A percentile compares a stretch with the other conserved stretches of the same genome.
phyloP scores from a whole-genome alignment of 768 basidiomycete genomes.

The Phanerochaete carnosa region DNA sequence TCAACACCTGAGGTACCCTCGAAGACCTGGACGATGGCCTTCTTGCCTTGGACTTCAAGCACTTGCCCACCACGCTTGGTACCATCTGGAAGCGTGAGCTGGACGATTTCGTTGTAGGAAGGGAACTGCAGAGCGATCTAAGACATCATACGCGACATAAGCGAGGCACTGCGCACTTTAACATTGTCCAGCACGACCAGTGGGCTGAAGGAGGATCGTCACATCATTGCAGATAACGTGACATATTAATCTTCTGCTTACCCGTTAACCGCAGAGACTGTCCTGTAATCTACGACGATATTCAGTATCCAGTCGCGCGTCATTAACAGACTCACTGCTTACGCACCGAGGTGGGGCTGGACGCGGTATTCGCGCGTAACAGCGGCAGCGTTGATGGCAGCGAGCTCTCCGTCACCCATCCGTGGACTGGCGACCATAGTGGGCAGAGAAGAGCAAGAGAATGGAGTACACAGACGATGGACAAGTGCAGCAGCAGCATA shows the following conservation, averaged over 20 bases:
- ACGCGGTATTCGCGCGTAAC: slow-evolving; percentile 87
- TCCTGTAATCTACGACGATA: slow-evolving; percentile 75
- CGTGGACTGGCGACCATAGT: slow-evolving; percentile 49
- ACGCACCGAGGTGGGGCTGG: slow-evolving; percentile 79
- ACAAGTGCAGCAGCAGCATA: background rate
- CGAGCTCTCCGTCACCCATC: slow-evolving; percentile 68
- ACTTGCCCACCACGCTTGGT: slow-evolving; percentile 95
- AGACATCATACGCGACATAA: background rate
- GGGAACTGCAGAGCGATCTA: slow-evolving; percentile 62
- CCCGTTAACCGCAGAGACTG: slow-evolving; percentile 99
- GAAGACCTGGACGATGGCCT: slow-evolving; percentile 98
- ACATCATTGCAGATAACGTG: background rate
- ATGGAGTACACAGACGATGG: background rate
- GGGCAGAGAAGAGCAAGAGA: slow-evolving; percentile 6
- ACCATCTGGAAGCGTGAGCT: slow-evolving; percentile 93
- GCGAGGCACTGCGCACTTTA: slow-evolving; percentile 57
- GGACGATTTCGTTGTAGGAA: slow-evolving; percentile 98
- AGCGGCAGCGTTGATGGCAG: slow-evolving; percentile 82
- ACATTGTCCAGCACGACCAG: slow-evolving; percentile 97
- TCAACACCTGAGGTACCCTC: slow-evolving; percentile 98
- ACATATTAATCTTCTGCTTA: slow-evolving; percentile 34
- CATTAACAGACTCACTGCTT: background rate
- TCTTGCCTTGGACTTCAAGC: slow-evolving; percentile 96
- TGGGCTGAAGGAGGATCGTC: slow-evolving; percentile 51
- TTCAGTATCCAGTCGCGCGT: slow-evolving; percentile 6